Percentiles rank a stretch among this genome's conserved stretches.
These are phyloP conservation scores for Termitomyces sp. DNA, from an alignment of 768 basidiomycete species.

Conservation along the genomic window DNA sequence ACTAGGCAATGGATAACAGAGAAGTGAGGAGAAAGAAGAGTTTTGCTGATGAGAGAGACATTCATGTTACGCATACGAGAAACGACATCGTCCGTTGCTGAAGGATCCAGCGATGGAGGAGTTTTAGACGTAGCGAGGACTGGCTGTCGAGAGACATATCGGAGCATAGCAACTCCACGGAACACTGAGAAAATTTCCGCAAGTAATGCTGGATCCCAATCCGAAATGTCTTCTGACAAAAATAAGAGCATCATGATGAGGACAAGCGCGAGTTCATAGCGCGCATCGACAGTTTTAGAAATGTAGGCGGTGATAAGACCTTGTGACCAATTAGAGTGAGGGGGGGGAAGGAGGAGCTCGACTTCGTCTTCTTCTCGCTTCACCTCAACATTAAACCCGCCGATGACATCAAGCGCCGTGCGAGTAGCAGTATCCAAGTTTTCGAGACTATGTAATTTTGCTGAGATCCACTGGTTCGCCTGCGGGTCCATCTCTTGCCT, in stretches of 20 bases:
- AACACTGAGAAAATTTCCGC: conserved; percentile 78
- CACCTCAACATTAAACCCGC: conserved; percentile 62
- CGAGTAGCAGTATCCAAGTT: conserved; percentile 53
- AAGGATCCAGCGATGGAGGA: conserved; percentile 10
- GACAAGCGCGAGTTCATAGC: conserved; percentile 70
- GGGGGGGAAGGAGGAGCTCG: conserved; percentile 45
- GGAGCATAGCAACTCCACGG: conserved; percentile 71
- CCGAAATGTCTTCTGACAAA: conserved; percentile 53
- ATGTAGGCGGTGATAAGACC: conserved; percentile 61
- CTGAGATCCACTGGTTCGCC: conserved; percentile 52
- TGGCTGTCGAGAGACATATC: conserved; percentile 54
- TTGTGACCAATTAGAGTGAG: conserved; percentile 55
- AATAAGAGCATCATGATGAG: conserved; percentile 68
- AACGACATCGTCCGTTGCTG: conserved; percentile 53
- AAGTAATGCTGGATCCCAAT: conserved; percentile 60
- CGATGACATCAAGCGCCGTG: conserved; percentile 62
- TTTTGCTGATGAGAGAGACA: conserved; percentile 45
- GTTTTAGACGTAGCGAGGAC: conserved; percentile 26
- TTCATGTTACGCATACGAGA: conserved; percentile 70
- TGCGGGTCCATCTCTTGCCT: conserved; percentile 55
- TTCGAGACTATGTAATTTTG: conserved; percentile 50
- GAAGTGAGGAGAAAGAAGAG: conserved; percentile 43
- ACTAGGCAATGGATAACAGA: conserved; percentile 64
- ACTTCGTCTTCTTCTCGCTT: conserved; percentile 76
- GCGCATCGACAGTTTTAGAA: conserved; percentile 55